A percentile compares a stretch with the other conserved stretches of the same genome.
Evolutionary conservation across 202 grass and related monocot genomes (phyloP).

Genomic region (Setaria italica): DNA sequence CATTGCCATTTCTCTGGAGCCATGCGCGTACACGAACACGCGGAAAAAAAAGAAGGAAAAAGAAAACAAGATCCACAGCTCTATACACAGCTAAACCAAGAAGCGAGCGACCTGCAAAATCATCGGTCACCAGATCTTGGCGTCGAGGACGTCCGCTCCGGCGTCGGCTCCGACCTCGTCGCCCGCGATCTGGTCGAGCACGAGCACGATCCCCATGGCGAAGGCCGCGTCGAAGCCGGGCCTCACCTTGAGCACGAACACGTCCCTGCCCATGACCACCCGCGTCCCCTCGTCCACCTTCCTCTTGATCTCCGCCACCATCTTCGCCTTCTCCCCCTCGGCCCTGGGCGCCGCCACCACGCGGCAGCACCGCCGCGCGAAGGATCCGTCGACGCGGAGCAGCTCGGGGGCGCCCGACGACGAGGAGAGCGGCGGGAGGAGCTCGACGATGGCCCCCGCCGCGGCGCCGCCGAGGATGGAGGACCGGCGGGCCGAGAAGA

Average conservation of each 20-base stretch:
- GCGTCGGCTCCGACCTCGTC: slow-evolving; percentile 41
- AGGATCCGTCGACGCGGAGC: slow-evolving; percentile 88
- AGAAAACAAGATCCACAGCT: neutral
- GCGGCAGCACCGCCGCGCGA: slow-evolving; percentile 79
- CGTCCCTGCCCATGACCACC: slow-evolving; percentile 79
- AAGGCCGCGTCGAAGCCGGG: slow-evolving; percentile 80
- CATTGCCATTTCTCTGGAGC: slow-evolving; percentile 25
- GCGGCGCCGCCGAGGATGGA: slow-evolving; percentile 80
- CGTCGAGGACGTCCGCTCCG: neutral
- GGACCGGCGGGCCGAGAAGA: slow-evolving; percentile 78
- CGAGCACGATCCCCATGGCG: slow-evolving; percentile 83
- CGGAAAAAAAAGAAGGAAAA: neutral
- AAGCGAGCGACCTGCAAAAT: slow-evolving; percentile 12
- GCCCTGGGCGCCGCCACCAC: slow-evolving; percentile 42
- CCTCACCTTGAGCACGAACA: slow-evolving; percentile 71
- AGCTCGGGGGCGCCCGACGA: slow-evolving; percentile 46
- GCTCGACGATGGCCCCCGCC: slow-evolving; percentile 62
- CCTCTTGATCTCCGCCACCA: slow-evolving; percentile 80
- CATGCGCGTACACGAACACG: neutral
- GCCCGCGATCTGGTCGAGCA: slow-evolving; percentile 76
- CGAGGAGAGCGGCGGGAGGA: slow-evolving; percentile 27
- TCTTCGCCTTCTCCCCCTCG: slow-evolving; percentile 46
- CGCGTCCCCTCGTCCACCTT: slow-evolving; percentile 72
- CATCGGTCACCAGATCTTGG: slow-evolving; percentile 35
- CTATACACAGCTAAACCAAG: slow-evolving; percentile 25